Evolutionary conservation across 768 basidiomycete genomes (phyloP).

Genomic region (Lentinula sp.): DNA sequence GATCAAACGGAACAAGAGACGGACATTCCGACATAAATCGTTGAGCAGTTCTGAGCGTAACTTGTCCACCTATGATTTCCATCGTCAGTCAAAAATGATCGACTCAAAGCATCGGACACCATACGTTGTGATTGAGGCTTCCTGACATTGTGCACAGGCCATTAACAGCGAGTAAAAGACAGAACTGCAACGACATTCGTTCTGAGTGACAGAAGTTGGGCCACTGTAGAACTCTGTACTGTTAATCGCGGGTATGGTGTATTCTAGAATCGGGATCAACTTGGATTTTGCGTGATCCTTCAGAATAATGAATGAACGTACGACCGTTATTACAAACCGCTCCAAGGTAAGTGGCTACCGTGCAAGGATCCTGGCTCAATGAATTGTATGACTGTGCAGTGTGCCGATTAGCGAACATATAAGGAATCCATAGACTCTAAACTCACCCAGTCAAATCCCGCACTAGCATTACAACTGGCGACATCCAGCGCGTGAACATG

Average conservation of each 20-base stretch:
- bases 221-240: slow-evolving; percentile 3
- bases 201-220: not conserved
- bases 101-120: not conserved
- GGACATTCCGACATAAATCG: not conserved
- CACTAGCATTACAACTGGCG: slow-evolving; percentile 2
- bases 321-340: slow-evolving; percentile 16
- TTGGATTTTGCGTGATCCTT: not conserved
- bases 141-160: slow-evolving; percentile 5
- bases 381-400: slow-evolving; percentile 16
- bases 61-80: not conserved
- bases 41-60: not conserved
- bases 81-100: not conserved
- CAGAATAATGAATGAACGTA: not conserved
- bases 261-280: not conserved
- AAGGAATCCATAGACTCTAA: not conserved
- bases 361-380: slow-evolving; percentile 21
- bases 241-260: slow-evolving; percentile 6
- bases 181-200: slow-evolving; percentile 4
- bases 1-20: not conserved
- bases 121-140: not conserved
- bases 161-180: slow-evolving; percentile 3
- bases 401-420: not conserved
- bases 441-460: slow-evolving; percentile 7
- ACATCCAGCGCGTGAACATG: not conserved
- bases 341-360: slow-evolving; percentile 21